These are phyloP conservation scores for Bacidia rubella DNA, from an alignment of 495 filamentous ascomycete genomes.

Conservation along the genomic window DNA sequence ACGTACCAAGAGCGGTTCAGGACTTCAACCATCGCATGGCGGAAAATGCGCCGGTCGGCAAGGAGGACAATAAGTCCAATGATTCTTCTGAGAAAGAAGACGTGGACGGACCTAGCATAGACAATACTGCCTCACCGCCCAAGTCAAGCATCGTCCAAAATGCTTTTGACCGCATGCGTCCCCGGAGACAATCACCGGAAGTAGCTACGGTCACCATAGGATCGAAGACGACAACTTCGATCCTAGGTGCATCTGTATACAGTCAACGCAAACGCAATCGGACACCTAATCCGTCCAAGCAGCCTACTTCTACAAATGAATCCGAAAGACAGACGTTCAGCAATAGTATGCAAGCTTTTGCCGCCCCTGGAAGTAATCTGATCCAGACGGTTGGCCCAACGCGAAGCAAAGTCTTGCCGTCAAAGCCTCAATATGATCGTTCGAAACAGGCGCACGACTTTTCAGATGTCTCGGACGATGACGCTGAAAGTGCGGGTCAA, in stretches of 20 bases:
- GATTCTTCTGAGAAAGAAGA: conserved; percentile 1
- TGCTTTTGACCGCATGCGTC: conserved; percentile 54
- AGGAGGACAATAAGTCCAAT: neutral
- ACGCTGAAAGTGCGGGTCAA: conserved; percentile 9
- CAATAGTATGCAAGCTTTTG: conserved; percentile 56
- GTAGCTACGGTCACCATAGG: conserved; percentile 85
- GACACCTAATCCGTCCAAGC: neutral
- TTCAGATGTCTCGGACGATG: conserved; percentile 7
- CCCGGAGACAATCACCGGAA: conserved; percentile 50
- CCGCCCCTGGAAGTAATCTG: conserved; percentile 47
- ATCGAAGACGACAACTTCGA: conserved; percentile 53
- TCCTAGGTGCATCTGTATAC: conserved; percentile 31
- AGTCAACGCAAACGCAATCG: neutral
- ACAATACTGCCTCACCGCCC: conserved; percentile 9
- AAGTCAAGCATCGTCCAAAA: conserved; percentile 42
- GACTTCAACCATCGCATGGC: conserved; percentile 29
- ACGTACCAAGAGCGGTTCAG: conserved; percentile 13
- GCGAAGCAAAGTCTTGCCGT: conserved; percentile 4
- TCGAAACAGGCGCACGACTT: conserved; percentile 12
- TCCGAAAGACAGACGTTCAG: conserved; percentile 36
- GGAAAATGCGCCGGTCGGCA: conserved; percentile 15
- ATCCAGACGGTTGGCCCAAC: conserved; percentile 9
- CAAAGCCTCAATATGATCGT: conserved; percentile 16
- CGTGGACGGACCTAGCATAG: neutral
- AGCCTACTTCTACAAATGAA: neutral